phyloP scores from a whole-genome alignment of 208 protist species.

The Leishmania turanica region DNA sequence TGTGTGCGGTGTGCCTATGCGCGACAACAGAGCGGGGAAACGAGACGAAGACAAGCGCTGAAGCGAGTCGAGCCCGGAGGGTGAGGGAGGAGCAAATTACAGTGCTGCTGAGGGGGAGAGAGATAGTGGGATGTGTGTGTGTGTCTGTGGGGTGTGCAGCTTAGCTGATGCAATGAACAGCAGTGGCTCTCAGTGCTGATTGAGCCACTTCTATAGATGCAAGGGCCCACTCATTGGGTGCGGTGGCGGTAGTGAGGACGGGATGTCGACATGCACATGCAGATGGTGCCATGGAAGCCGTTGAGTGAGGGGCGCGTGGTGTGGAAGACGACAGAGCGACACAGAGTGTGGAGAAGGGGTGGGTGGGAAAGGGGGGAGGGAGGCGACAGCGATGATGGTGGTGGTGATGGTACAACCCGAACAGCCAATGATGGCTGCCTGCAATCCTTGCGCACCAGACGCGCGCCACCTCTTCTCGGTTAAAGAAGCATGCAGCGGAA shows the following conservation, averaged over 20 bases:
- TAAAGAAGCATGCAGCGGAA: neutral
- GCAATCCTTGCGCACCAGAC: neutral
- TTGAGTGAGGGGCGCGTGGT: neutral
- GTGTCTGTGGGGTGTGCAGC: neutral
- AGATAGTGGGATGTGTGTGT: neutral
- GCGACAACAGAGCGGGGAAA: neutral
- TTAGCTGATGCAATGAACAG: neutral
- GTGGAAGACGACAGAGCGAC: neutral
- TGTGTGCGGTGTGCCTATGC: neutral
- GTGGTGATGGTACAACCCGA: neutral
- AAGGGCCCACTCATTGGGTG: neutral
- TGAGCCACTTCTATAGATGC: neutral
- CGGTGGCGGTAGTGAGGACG: neutral
- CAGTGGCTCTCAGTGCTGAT: neutral
- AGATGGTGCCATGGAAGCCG: neutral
- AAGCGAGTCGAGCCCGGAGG: neutral
- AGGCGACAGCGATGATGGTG: neutral
- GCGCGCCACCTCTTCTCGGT: neutral
- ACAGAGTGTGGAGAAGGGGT: neutral
- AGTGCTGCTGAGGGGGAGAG: neutral
- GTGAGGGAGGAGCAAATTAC: neutral
- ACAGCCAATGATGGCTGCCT: neutral
- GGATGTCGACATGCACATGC: neutral
- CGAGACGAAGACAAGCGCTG: neutral
- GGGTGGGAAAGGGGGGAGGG: neutral